These are phyloP conservation scores for Mrakia hoshinonis DNA, from an alignment of 768 basidiomycete species.

Conservation along the genomic window DNA sequence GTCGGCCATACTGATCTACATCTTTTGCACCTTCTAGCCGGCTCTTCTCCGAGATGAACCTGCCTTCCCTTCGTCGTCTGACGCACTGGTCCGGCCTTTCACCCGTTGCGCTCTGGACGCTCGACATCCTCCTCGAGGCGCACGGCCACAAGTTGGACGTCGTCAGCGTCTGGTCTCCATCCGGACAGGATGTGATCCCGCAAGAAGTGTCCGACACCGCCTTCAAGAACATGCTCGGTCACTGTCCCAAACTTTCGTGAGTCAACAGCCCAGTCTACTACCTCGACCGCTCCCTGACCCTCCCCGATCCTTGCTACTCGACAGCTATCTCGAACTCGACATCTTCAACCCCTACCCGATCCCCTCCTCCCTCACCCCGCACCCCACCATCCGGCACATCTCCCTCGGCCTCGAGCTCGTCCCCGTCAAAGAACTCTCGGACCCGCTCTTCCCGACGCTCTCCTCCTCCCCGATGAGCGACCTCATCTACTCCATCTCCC, in stretches of 20 bases:
- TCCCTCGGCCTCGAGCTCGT: slow-evolving; percentile 14
- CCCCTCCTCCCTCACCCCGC: not conserved
- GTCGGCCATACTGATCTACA: not conserved
- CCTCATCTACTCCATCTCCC: not conserved
- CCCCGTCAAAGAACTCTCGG: slow-evolving; percentile 11
- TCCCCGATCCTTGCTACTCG: not conserved
- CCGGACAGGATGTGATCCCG: not conserved
- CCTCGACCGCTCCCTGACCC: not conserved
- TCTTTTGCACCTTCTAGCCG: not conserved
- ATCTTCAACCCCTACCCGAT: slow-evolving; percentile 16
- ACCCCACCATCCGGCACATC: slow-evolving; percentile 3
- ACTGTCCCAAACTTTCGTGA: slow-evolving; percentile 1
- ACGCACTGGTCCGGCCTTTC: slow-evolving; percentile 21
- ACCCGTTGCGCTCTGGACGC: not conserved
- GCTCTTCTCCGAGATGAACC: slow-evolving; percentile 5
- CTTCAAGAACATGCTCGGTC: not conserved
- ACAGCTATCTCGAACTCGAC: slow-evolving; percentile 24
- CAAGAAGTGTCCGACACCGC: not conserved
- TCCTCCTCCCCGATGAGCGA: slow-evolving; percentile 6
- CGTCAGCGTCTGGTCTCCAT: slow-evolving; percentile 5
- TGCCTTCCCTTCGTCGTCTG: slow-evolving; percentile 13
- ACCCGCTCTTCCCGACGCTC: not conserved
- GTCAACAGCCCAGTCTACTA: not conserved
- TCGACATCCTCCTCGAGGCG: not conserved
- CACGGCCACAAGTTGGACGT: slow-evolving; percentile 17